Base-by-base conservation (phyloP, 805 yeast genomes). In the Candida patagonica region DNA sequence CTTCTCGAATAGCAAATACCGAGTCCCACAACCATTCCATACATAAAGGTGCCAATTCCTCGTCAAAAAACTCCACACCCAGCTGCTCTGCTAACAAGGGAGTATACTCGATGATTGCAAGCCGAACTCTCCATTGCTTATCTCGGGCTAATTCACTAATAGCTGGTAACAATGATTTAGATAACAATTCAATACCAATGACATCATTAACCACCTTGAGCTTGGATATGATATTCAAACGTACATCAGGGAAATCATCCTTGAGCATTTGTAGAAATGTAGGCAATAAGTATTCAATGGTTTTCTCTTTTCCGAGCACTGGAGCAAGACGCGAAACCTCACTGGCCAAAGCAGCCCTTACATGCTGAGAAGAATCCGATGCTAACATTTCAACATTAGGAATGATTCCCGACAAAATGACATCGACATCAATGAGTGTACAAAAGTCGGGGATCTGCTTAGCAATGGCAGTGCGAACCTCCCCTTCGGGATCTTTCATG, bases 1-100 rank as follows among this genome's bases (percentile, higher is more conserved):
- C 98, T 50, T 86, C 94, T 62, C 99, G 78, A 45, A 92, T 88
- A 4, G 97, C 88, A 63, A 76, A 92, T 29, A 92, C 98, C 4
- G 88, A 83, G 65, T 92, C 99, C 95, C 96, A 88, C 49, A 92
- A 69, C 97, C 98, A 92, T n/a, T 88, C 82, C 74, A 92, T 74
- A 55, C 96, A 92, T 51, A 92, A 69, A 37, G 83, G 79, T 47
- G 94, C 87, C 49, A 92, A 70, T 54, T 88, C 95, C 58, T 85
- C 83, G 61, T 92, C 92, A 63, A 92, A 92, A 55, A 89, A 87
- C 22, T 85, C 78, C 39, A 83, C 88, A 22, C 98, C 98, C 44
- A 92, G 70, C 64, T 92, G 97, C 53, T 83, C 82, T 6, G 97
- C 96, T 49, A 92, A 69, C 47, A 89, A 71, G 23, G 99, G 99